Evolutionary conservation across 208 protist species (phyloP), one percentile per base, ranked within the genome.

Genomic region (Herpetomonas tarakana): DNA sequence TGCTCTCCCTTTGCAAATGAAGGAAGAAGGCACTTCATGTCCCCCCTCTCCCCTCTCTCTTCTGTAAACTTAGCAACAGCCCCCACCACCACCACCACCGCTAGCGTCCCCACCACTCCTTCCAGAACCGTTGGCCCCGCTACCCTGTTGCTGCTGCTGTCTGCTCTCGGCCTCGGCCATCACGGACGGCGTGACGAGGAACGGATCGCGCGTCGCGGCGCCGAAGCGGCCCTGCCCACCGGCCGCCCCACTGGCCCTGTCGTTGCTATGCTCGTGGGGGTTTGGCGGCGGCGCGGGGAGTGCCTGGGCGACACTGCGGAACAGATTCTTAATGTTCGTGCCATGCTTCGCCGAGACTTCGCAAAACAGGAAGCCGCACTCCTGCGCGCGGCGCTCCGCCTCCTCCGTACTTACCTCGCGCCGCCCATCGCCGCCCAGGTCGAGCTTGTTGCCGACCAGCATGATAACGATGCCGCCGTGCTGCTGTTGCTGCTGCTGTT

Each of bases 381-480:
- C 90, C 24, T 86, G 86, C 18, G 98, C 96, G 72, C 75, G 74
- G 35, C 65, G 52, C 51, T 67, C 24, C 29, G 67, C 78, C 68
- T 86, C 78, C 52, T 78, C 96, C 6, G 85, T 74, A 52, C 92
- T 86, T 3, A 96, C 88, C 66, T 84, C 85, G 9, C 86, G 77
- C 51, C 63, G 54, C 19, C 79, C 77, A 26, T 60, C 64, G 26
- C 12, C 45, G 16, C 70, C 72, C 22, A 98, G 68, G 82, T 99
- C 98, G 6, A 83, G 91, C 70, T 99, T 99, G 76, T 99, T 99
- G 24, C 98, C 98, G 2, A 98, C 97, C 4, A 99, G 85, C 57
- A 93, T 84, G 16, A 99, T 83, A 9, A 99, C 88, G 11, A 99
- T 94, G 9, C 9, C 6, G 35, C 35, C 35, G 6, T 41, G 9